Conservation (phyloP, 2,329 filamentous ascomycete genomes). For the Trichoderma pleuroti region DNA sequence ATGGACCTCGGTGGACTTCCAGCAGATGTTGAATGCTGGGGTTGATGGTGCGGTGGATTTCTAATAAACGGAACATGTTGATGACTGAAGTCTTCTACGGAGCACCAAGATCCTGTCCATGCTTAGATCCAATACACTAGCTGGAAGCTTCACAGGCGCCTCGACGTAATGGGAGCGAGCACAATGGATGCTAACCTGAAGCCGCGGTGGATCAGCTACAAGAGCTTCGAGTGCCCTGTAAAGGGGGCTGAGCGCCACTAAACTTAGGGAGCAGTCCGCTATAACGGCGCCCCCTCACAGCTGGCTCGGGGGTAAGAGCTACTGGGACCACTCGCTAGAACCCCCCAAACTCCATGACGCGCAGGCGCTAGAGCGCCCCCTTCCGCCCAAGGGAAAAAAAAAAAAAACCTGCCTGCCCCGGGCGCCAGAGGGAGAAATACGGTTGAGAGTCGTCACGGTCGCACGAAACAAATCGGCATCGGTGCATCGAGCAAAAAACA, state of each 20-base stretch:
- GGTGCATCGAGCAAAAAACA: constrained; percentile 15
- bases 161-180: neutral
- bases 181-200: neutral
- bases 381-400: neutral
- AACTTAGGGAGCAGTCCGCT: constrained; percentile 2
- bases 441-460: constrained; percentile 16
- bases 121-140: too few relatives aligned
- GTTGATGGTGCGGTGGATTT: neutral
- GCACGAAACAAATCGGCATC: constrained; percentile 18
- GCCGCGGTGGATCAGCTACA: neutral
- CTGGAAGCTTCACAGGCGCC: neutral
- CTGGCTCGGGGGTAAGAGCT: neutral
- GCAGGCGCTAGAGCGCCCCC: constrained; percentile 17
- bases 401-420: neutral
- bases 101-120: neutral
- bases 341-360: constrained; percentile 12
- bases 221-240: neutral
- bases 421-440: neutral
- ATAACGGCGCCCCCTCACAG: neutral
- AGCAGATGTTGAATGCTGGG: neutral
- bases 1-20: neutral
- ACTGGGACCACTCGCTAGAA: constrained; percentile 9
- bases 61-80: too few relatives aligned
- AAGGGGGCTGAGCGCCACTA: neutral
- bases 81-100: neutral